Base-by-base conservation (phyloP, 2,329 filamentous ascomycete genomes). In the Monilinia polystroma region DNA sequence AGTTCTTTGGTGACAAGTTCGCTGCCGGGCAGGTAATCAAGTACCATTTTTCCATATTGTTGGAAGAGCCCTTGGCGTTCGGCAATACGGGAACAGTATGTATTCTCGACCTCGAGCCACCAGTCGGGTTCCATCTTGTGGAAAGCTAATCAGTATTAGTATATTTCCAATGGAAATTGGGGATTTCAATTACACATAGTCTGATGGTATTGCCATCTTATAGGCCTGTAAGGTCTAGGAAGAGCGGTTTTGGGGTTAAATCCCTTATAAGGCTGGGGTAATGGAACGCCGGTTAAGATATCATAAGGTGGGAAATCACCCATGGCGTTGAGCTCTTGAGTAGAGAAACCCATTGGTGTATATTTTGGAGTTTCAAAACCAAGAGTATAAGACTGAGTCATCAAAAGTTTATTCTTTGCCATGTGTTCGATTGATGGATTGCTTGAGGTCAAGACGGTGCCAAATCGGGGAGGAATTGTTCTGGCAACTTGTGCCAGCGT, bases 41-140 rank as follows among this genome's bases (percentile, higher is more conserved):
- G 82, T 1, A 96, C 86, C 4, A 80, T 78, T 12, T 81, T 81
- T 2, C 89, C 87, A 70, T 94, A 82, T 67, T 87, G 79, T 14
- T 79, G 79, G 73, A 87, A 90, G 0, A 96, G 82, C 0, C 78
- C 80, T 73, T 87, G 84, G 23, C 92, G 89, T 75, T 93, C 86
- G 6, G 82, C 81, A 70, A 96, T 88, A 29, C 89, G 85, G 1
- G 82, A 73, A 56, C 78, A 79, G 75, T 96, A 96, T 3, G 85
- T 90, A 60, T 81, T 88, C 71, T 95, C 91, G 2, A 96, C 82
- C 78, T 96, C 92, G n/a, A 96, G 81, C 92, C 92, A 96, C 85
- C 89, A 96, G 75, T 96, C 88, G 0, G 87, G 80, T 69, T 96
- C 90, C 77, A 95, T 80, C 72, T 92, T 96, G 54, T 85, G 88